Evolutionary conservation across 1,139 yeast genomes (phyloP).

Genomic region (Geotrichum siamense): DNA sequence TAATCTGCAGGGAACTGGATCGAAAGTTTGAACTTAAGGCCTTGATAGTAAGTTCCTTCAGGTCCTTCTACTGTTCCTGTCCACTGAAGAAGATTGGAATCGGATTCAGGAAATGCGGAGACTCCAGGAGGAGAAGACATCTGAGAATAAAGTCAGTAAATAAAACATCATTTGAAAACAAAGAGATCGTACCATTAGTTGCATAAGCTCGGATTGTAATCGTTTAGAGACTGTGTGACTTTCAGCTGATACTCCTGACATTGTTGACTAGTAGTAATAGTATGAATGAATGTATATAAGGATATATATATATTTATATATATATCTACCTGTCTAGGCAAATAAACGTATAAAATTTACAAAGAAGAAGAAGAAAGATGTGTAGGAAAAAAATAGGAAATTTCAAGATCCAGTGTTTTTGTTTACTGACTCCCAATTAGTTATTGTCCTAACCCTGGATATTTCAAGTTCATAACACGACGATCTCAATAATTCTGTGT

Average conservation of each 20-base stretch:
- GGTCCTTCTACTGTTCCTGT: slow-evolving; percentile 60
- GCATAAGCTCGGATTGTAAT: slow-evolving; percentile 45
- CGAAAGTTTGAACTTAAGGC: slow-evolving; percentile 47
- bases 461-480: too few species aligned
- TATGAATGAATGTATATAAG: too few species aligned
- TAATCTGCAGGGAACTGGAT: slow-evolving; percentile 53
- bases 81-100: slow-evolving; percentile 51
- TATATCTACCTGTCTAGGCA: too few species aligned
- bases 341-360: too few species aligned
- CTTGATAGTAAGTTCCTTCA: slow-evolving; percentile 51
- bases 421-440: too few species aligned
- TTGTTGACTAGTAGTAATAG: too few species aligned
- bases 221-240: slow-evolving; percentile 43
- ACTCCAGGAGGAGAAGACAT: slow-evolving; percentile 46
- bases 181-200: slow-evolving; percentile 36
- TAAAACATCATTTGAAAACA: background rate
- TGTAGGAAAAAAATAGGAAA: too few species aligned
- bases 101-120: slow-evolving; percentile 48
- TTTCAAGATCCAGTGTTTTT: too few species aligned
- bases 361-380: too few species aligned
- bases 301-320: too few species aligned
- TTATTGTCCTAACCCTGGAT: too few species aligned
- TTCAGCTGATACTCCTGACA: slow-evolving; percentile 27
- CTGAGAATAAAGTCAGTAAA: slow-evolving; percentile 19
- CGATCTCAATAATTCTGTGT: too few species aligned